These are phyloP conservation scores for Gossypium gossypioides DNA, from an alignment of 441 rosid genomes.

Conservation along the genomic window DNA sequence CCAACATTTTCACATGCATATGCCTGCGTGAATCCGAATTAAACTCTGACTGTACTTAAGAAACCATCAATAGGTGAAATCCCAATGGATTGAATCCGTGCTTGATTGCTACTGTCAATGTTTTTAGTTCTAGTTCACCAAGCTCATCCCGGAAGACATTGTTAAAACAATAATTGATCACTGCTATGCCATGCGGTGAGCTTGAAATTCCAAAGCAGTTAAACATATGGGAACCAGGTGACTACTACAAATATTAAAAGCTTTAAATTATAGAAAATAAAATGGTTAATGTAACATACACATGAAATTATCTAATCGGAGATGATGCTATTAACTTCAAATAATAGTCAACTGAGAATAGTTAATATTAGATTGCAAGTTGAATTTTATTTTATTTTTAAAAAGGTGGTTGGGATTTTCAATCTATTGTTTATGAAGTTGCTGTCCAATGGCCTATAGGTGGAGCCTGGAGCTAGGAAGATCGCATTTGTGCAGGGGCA, in stretches of 20 bases:
- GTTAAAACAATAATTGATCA: conserved; percentile 13
- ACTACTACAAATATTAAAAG: no score
- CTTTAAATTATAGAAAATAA: no score
- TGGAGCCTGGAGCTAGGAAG: no score
- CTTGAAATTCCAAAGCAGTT: background rate
- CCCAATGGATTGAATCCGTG: conserved; percentile 28
- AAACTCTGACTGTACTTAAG: conserved; percentile 1
- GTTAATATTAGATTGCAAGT: background rate
- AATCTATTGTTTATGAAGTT: background rate
- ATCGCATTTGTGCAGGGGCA: no score
- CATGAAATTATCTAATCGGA: background rate
- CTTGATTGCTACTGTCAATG: conserved; percentile 38
- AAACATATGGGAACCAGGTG: background rate
- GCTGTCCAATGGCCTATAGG: background rate
- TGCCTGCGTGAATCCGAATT: conserved; percentile 24
- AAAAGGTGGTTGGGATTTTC: background rate
- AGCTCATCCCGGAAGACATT: conserved; percentile 36
- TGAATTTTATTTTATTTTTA: background rate
- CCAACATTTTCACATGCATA: conserved; percentile 27
- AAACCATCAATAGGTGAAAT: conserved; percentile 29
- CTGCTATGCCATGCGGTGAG: background rate
- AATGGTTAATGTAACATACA: no score
- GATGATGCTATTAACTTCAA: background rate
- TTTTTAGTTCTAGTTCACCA: conserved; percentile 31
- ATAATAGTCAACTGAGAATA: background rate